Evolutionary conservation across 1,139 yeast genomes (phyloP).

Genomic region (Sugiyamaella sp.): DNA sequence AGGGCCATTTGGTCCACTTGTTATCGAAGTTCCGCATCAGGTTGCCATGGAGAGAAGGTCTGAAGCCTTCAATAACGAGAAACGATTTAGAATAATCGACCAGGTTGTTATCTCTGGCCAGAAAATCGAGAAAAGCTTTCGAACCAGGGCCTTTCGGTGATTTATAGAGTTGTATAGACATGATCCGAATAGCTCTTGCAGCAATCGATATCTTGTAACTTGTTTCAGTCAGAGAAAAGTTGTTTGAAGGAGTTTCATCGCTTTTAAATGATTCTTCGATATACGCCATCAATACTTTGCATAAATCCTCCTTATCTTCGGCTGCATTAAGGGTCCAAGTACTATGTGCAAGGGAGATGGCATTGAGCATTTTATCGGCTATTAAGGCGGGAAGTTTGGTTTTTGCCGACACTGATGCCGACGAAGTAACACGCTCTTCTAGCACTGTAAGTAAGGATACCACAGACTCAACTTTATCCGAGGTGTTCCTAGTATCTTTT

Average conservation of each 20-base stretch:
- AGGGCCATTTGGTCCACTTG: conserved; percentile 52
- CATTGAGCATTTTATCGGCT: conserved; percentile 34
- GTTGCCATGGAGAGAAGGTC: conserved; percentile 51
- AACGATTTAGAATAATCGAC: conserved; percentile 28
- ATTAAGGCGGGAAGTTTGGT: conserved; percentile 23
- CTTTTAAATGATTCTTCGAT: conserved; percentile 3
- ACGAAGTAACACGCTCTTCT: conserved; percentile 56
- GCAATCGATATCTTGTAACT: conserved; percentile 57
- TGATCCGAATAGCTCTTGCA: conserved; percentile 71
- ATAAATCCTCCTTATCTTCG: conserved; percentile 11
- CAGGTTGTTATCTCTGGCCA: conserved; percentile 49
- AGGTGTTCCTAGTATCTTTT: conserved; percentile 50
- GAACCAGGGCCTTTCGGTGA: conserved; percentile 32
- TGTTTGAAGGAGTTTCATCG: neutral
- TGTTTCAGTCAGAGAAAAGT: neutral
- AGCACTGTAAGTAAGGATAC: conserved; percentile 57
- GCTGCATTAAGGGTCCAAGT: conserved; percentile 36
- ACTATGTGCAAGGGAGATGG: conserved; percentile 42
- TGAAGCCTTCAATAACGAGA: conserved; percentile 46
- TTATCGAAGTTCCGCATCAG: conserved; percentile 51
- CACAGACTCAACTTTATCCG: conserved; percentile 32
- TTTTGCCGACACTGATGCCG: conserved; percentile 42
- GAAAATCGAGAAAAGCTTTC: conserved; percentile 49
- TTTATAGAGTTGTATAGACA: conserved; percentile 73
- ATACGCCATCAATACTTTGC: conserved; percentile 18